Evolutionary conservation across 352 stramenopile genomes (phyloP), one percentile per base, ranked within the genome.

Genomic region (Phytophthora ohioensis): DNA sequence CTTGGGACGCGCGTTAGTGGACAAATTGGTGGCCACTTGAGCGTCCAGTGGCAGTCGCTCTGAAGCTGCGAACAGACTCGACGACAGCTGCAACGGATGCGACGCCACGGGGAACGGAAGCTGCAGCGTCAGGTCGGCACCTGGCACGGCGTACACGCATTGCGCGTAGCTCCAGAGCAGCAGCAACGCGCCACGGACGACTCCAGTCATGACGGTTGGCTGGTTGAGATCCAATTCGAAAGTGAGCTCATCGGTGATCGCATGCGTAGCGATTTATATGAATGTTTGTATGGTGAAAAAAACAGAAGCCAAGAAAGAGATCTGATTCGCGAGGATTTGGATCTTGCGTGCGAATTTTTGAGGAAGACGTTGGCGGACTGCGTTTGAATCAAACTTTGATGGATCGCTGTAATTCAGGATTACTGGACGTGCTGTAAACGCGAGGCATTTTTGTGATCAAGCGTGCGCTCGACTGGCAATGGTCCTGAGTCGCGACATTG

Each of bases 91-190:
- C 43, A 93, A 73, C 56, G 80, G 78, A 39, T 91, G 80, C 61
- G 79, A 69, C 52, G 67, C 71, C 36, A 88, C 64, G 21, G 81
- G 62, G 70, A 89, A 92, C 56, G 85, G 85, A 69, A 91, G 69
- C 59, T 69, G 45, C 12, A 73, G 45, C 35, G 71, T 68, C 5
- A 75, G 65, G 45, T 73, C 58, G 32, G 47, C 34, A n/a, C 42
- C 39, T 3, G 66, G 58, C 39, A 75, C 62, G 30, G 62, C 62
- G 3, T 8, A 57, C 5, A 57, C 58, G 53, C 31, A 43, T 0
- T 55, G 61, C 49, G 34, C n/a, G 49, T 35, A 73, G 52, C 47
- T 64, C 56, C 62, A 76, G 32, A 76, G 68, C 32, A 76, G 36
- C 49, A 74, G 45, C 58, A 57, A 36, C 13, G 52, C 48, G 32